Evolutionary conservation across 129 eudicot genomes (phyloP), one percentile per base, ranked within the genome.

Genomic region (Centaurea solstitialis): DNA sequence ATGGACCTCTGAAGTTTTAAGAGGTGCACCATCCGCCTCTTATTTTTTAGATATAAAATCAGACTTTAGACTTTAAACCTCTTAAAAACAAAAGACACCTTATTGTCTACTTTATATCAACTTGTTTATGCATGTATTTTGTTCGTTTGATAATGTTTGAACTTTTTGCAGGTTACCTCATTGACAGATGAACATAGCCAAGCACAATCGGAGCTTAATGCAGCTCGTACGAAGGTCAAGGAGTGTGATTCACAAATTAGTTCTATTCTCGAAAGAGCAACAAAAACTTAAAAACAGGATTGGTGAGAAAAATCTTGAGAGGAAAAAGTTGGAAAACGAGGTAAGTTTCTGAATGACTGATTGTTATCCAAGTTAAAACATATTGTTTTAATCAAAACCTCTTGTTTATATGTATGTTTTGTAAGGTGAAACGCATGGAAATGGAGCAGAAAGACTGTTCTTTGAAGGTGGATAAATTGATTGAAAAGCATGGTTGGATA

Each of bases 391-490:
- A 11, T 76, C 9, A 50, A 57, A 21, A 24, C 2, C 9, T 43
- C 73, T 45, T 41, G 47, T 41, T 50, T 30, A 24, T 59, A 21
- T 82, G 7, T 28, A 8, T 75, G 37, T 64, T 72, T 43, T 78
- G 45, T 67, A 94, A 26, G 99, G 99, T 92, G 85, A 95, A 88
- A 88, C 88, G 97, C 75, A 89, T 95, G 99, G 99, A 95, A 85
- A 91, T 79, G 77, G 97, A 95, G n/a, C 97, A 95, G 72, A 95
- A 90, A 82, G 97, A 92, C 77, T 92, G 87, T 81, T 89, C 97
- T 10, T 73, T 43, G 69, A 92, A 87, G 81, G 97, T 95, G 70
- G 97, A 95, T 79, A 95, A 82, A 81, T 72, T 95, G 71, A 73
- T 95, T 50, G 97, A 92, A 83, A 95, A 88, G 83, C 90, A 95